These are phyloP conservation scores for Pontederia crassipes DNA, from an alignment of 176 grass and related monocot genomes.

Conservation along the genomic window DNA sequence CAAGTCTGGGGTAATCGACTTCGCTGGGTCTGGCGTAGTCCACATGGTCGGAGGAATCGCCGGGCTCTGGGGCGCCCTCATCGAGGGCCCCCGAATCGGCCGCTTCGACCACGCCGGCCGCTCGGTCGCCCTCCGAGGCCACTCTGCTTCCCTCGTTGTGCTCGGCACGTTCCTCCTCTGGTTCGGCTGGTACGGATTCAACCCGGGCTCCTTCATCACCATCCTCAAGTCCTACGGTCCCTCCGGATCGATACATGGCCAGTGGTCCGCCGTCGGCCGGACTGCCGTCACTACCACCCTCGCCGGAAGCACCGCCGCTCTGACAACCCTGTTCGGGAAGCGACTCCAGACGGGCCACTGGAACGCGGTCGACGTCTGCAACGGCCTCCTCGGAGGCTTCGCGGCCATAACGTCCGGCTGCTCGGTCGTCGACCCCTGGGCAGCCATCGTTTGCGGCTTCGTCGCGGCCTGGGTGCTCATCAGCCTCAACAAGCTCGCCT, in stretches of 20 bases:
- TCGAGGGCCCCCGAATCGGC: constrained; percentile 34
- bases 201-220: constrained; percentile 30
- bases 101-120: constrained; percentile 13
- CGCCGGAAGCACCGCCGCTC: constrained; percentile 23
- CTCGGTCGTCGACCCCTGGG: constrained; percentile 35
- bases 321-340: constrained; percentile 31
- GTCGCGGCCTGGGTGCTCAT: constrained; percentile 27
- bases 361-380: constrained; percentile 33
- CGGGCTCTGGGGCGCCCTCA: constrained; percentile 30
- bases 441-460: constrained; percentile 28
- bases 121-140: constrained; percentile 11
- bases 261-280: constrained; percentile 36
- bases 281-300: constrained; percentile 38
- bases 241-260: constrained; percentile 29
- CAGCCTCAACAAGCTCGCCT: constrained; percentile 23
- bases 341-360: constrained; percentile 10
- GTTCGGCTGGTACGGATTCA: constrained; percentile 48
- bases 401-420: constrained; percentile 32
- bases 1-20: constrained; percentile 30
- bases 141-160: constrained; percentile 25
- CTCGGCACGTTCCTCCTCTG: constrained; percentile 34
- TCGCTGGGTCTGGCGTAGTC: constrained; percentile 41
- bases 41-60: constrained; percentile 38
- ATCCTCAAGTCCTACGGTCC: constrained; percentile 31
- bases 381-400: constrained; percentile 37